A percentile compares a stretch with the other conserved stretches of the same genome.
Conservation (phyloP, 2,329 filamentous ascomycete genomes). For the Ophiocordyceps unilateralis region DNA sequence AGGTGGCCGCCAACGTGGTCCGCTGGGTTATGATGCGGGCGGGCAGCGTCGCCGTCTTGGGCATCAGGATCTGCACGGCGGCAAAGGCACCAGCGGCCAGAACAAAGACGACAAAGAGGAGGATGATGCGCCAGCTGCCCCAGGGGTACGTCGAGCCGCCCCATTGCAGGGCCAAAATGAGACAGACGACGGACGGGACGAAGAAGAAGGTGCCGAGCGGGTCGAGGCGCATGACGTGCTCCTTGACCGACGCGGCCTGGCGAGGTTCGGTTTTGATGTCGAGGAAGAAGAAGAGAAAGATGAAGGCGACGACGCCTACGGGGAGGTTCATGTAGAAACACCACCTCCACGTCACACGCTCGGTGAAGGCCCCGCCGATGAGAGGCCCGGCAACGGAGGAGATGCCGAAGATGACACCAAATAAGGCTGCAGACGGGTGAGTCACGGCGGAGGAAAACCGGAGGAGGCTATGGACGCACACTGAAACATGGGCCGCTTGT, state of each 20-base stretch:
- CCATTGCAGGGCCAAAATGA: conserved; percentile 39
- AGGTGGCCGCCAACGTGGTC: conserved; percentile 20
- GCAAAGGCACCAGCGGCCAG: conserved; percentile 30
- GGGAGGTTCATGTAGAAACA: conserved; percentile 32
- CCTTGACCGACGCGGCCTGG: background rate
- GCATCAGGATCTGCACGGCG: conserved; percentile 24
- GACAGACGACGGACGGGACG: conserved; percentile 31
- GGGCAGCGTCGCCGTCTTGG: conserved; percentile 27
- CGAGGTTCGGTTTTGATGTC: conserved; percentile 11
- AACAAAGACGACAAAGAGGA: conserved; percentile 32
- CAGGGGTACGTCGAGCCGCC: conserved; percentile 35
- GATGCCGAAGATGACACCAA: conserved; percentile 39
- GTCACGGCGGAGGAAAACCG: background rate
- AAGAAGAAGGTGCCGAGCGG: conserved; percentile 30
- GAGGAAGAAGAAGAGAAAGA: conserved; percentile 27
- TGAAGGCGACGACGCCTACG: conserved; percentile 26
- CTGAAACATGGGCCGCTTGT: conserved; percentile 23
- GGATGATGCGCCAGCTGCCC: conserved; percentile 28
- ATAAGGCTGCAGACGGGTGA: conserved; percentile 15
- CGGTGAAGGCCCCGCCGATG: conserved; percentile 31
- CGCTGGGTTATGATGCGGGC: conserved; percentile 22
- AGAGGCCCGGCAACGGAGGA: conserved; percentile 32
- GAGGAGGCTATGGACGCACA: background rate
- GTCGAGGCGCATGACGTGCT: conserved; percentile 24
- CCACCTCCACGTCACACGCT: conserved; percentile 33